These are phyloP conservation scores for Lachnellula hyalina DNA, from an alignment of 2,329 filamentous ascomycete species.

Conservation along the genomic window DNA sequence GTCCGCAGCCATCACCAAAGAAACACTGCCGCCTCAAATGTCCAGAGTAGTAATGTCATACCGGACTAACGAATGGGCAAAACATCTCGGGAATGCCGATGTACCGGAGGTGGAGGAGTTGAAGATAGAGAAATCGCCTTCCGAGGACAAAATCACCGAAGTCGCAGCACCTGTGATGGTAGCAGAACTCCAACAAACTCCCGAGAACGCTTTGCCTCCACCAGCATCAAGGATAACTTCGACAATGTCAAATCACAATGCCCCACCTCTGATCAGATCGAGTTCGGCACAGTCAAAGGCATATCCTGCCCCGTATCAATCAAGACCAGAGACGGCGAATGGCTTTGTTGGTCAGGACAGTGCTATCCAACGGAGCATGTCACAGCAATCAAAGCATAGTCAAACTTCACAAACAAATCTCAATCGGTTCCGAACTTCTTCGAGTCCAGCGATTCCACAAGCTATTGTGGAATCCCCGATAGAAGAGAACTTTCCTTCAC, in stretches of 20 bases:
- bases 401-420: constrained; percentile 8
- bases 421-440: constrained; percentile 28
- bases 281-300: constrained; percentile 12
- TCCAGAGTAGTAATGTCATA: constrained; percentile 78
- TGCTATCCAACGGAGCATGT: constrained; percentile 9
- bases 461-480: constrained; percentile 34
- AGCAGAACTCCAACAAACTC: constrained; percentile 59
- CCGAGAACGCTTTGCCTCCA: constrained; percentile 27
- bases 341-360: constrained; percentile 5
- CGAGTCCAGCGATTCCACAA: constrained; percentile 29
- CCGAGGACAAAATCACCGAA: constrained; percentile 39
- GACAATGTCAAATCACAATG: constrained; percentile 13
- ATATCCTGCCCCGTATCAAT: neutral
- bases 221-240: constrained; percentile 16
- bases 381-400: constrained; percentile 6
- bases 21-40: constrained; percentile 61
- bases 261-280: constrained; percentile 11
- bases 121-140: constrained; percentile 40
- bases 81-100: constrained; percentile 77
- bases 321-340: constrained; percentile 4
- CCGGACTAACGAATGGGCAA: constrained; percentile 94
- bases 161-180: constrained; percentile 56
- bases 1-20: constrained; percentile 48
- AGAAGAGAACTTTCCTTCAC: constrained; percentile 25
- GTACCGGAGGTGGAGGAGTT: constrained; percentile 60